phyloP scores from a whole-genome alignment of 805 yeast species.

The Wickerhamiella bombiphila region DNA sequence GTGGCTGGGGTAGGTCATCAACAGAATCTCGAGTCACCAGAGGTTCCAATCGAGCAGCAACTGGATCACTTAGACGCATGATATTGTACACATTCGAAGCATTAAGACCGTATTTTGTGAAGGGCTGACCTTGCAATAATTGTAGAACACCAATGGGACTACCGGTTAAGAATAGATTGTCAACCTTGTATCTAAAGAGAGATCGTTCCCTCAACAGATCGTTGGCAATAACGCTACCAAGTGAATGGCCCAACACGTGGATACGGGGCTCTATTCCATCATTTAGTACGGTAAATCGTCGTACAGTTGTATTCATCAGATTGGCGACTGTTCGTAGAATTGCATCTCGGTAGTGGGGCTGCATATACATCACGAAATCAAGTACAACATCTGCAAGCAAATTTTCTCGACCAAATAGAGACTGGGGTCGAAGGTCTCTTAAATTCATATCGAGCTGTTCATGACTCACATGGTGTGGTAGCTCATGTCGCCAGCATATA shows the following conservation, averaged over 20 bases:
- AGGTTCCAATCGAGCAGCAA: conserved; percentile 84
- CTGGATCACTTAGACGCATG: conserved; percentile 84
- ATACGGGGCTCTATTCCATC: conserved; percentile 35
- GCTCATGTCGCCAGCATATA: conserved; percentile 73
- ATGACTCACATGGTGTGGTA: conserved; percentile 17
- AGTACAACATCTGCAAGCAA: conserved; percentile 74
- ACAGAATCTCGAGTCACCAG: conserved; percentile 39
- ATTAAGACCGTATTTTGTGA: conserved; percentile 17
- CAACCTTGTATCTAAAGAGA: conserved; percentile 51
- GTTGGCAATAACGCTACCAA: conserved; percentile 74
- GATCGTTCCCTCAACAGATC: conserved; percentile 41
- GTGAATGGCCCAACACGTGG: conserved; percentile 65
- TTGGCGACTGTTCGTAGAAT: conserved; percentile 47
- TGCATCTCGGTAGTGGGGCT: conserved; percentile 46
- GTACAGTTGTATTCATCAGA: conserved; percentile 51
- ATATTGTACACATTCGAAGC: conserved; percentile 59
- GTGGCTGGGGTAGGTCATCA: conserved; percentile 36
- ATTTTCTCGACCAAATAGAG: conserved; percentile 24
- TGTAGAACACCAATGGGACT: conserved; percentile 85
- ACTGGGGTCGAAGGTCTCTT: conserved; percentile 10
- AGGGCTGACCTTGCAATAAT: conserved; percentile 44
- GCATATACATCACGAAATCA: conserved; percentile 64
- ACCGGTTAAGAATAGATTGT: conserved; percentile 66
- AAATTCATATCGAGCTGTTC: conserved; percentile 6
- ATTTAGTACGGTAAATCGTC: conserved; percentile 42